Evolutionary conservation across 2,329 filamentous ascomycete genomes (phyloP).

Genomic region (Calycina herbarum): DNA sequence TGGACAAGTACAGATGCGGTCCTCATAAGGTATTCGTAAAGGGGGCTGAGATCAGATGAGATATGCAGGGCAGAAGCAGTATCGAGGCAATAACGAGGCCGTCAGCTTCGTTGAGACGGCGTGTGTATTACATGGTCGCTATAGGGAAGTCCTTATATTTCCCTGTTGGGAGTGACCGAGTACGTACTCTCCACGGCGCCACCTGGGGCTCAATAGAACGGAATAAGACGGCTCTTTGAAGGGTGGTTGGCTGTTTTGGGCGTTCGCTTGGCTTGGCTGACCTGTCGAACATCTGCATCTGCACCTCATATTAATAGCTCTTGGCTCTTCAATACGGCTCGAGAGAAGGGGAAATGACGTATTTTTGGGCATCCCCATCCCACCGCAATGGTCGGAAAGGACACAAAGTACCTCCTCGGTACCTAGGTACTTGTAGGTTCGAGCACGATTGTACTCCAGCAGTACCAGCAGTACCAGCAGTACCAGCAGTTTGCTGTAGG

Average conservation of each 20-base stretch:
- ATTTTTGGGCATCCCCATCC: not conserved
- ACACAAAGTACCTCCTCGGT: slow-evolving; percentile 7
- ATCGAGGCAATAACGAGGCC: not conserved
- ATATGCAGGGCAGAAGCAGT: slow-evolving; percentile 2
- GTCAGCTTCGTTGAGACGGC: slow-evolving; percentile 14
- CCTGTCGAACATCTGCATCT: not conserved
- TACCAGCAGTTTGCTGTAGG: not conserved
- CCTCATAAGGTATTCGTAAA: slow-evolving; percentile 9
- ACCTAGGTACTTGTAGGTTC: not conserved
- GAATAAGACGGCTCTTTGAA: not conserved
- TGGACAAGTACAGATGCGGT: not conserved
- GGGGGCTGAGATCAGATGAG: slow-evolving; percentile 3
- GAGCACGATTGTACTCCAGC: not conserved
- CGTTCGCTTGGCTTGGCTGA: slow-evolving; percentile 2
- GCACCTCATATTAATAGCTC: not conserved
- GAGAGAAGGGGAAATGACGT: slow-evolving; percentile 7
- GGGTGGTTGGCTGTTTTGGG: not conserved
- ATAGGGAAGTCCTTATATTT: not conserved
- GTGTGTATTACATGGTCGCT: slow-evolving; percentile 4
- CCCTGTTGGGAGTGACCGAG: not conserved
- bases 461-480: not conserved
- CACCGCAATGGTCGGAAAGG: slow-evolving; percentile 10
- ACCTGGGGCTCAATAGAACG: not conserved
- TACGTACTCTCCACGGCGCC: not conserved
- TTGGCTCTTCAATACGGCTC: slow-evolving; percentile 8